phyloP scores from a whole-genome alignment of 768 basidiomycete genomes.

The Auricularia sp. region DNA sequence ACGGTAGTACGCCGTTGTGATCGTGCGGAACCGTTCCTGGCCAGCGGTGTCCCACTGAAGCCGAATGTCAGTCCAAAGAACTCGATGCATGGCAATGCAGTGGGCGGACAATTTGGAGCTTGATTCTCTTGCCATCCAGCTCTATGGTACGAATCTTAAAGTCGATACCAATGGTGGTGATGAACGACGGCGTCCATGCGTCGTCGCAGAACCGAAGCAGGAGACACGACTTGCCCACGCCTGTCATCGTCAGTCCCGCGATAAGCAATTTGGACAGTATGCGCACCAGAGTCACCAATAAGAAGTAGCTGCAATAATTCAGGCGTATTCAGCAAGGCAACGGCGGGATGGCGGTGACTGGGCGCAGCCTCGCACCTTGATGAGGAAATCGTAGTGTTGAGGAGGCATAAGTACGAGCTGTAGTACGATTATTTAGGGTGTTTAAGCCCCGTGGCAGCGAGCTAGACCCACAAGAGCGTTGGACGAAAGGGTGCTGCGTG shows the following conservation, averaged over 20 bases:
- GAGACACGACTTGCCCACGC: conserved; percentile 96
- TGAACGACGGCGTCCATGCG: conserved; percentile 98
- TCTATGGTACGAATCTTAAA: conserved; percentile 99
- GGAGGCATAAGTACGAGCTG: conserved; percentile 50
- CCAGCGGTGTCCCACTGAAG: conserved; percentile 96
- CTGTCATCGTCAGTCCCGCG: conserved; percentile 26
- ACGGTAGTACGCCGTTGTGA: conserved; percentile 98
- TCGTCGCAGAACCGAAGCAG: conserved; percentile 97
- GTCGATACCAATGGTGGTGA: conserved; percentile 98
- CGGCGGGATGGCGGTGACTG: neutral
- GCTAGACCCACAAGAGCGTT: too few species aligned
- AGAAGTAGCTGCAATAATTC: conserved; percentile 60
- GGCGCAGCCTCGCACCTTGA: conserved; percentile 50
- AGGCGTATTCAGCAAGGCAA: conserved; percentile 9
- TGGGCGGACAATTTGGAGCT: conserved; percentile 87
- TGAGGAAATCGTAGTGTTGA: conserved; percentile 94
- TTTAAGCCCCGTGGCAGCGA: too few species aligned
- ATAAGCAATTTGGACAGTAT: neutral
- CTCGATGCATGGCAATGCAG: neutral
- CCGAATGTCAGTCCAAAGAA: neutral
- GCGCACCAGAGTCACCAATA: conserved; percentile 87
- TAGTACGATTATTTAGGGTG: too few species aligned
- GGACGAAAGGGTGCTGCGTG: too few species aligned
- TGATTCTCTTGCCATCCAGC: conserved; percentile 94
- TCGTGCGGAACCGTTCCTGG: conserved; percentile 96